These are phyloP conservation scores for Pyrenochaeta sp. DNA, from an alignment of 2,329 filamentous ascomycete species.

Conservation along the genomic window DNA sequence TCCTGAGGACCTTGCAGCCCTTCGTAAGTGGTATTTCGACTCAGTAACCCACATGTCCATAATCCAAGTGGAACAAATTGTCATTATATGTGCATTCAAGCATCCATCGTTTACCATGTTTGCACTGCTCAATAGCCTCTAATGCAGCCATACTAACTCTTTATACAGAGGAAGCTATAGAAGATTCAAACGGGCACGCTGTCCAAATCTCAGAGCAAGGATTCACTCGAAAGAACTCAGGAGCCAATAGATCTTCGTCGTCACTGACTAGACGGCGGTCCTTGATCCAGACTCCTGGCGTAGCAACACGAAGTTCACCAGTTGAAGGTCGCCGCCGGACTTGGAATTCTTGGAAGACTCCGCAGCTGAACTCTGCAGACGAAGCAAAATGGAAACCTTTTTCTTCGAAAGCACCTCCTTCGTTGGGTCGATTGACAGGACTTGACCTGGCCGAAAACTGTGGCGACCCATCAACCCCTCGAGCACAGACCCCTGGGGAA, in stretches of 20 bases:
- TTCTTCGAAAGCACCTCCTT: conserved; percentile 21
- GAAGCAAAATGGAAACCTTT: conserved; percentile 41
- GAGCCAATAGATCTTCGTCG: conserved; percentile 31
- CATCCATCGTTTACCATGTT: neutral
- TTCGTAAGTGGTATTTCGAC: conserved; percentile 39
- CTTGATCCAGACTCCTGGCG: conserved; percentile 48
- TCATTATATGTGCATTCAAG: no score
- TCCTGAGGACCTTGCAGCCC: conserved; percentile 56
- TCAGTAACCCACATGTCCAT: no score
- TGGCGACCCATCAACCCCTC: conserved; percentile 24
- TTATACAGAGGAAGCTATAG: conserved; percentile 38
- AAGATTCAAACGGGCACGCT: conserved; percentile 22
- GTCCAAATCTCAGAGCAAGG: conserved; percentile 17
- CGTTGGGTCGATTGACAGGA: conserved; percentile 27
- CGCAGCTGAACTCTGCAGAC: conserved; percentile 30
- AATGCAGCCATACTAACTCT: conserved; percentile 20
- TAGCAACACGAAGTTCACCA: conserved; percentile 44
- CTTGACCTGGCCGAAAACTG: conserved; percentile 31
- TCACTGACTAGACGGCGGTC: conserved; percentile 50
- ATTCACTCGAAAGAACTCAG: conserved; percentile 28
- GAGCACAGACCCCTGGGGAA: conserved; percentile 52
- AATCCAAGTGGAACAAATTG: no score
- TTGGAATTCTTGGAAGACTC: conserved; percentile 42
- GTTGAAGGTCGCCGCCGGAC: conserved; percentile 44
- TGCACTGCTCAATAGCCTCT: neutral